Conservation (phyloP, 164 flowering plant species). For the Vitis rotundifolia region DNA sequence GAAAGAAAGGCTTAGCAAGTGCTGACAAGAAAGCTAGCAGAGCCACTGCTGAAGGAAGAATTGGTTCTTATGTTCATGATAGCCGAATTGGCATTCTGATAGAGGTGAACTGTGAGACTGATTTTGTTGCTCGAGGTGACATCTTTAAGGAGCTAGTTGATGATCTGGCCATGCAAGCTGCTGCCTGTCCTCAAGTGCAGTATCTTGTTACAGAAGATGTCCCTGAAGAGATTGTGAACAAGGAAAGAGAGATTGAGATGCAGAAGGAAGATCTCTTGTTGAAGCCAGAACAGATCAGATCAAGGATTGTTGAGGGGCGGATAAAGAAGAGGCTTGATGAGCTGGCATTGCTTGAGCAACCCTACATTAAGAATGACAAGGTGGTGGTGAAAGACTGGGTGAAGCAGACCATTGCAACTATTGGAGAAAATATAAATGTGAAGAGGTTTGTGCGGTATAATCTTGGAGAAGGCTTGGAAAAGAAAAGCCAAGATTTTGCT, state of each 20-base stretch:
- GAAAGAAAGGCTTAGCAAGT: conserved; percentile 97
- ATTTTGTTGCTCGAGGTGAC: conserved; percentile 96
- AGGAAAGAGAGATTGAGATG: conserved; percentile 90
- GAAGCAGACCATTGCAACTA: conserved; percentile 89
- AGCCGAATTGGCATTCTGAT: conserved; percentile 86
- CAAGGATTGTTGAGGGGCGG: conserved; percentile 83
- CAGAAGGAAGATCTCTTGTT: conserved; percentile 88
- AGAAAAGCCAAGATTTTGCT: conserved; percentile 95
- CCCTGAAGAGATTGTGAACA: conserved; percentile 68
- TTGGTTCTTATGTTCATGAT: conserved; percentile 94
- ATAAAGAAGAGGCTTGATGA: conserved; percentile 86
- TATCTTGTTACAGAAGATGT: conserved; percentile 77
- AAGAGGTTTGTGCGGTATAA: conserved; percentile 81
- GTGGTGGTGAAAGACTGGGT: conserved; percentile 80
- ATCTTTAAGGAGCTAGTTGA: conserved; percentile 94
- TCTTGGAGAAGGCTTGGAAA: conserved; percentile 97
- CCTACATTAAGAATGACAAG: conserved; percentile 90
- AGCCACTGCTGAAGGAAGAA: conserved; percentile 93
- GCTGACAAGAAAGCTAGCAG: conserved; percentile 96
- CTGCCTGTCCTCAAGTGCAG: conserved; percentile 95
- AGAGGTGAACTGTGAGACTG: conserved; percentile 98
- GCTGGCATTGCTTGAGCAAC: conserved; percentile 89
- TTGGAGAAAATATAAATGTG: conserved; percentile 98
- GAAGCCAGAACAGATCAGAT: conserved; percentile 89
- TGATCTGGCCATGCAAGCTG: conserved; percentile 99